Evolutionary conservation across 805 yeast genomes (phyloP).

Genomic region (Metschnikowia amazonensis): DNA sequence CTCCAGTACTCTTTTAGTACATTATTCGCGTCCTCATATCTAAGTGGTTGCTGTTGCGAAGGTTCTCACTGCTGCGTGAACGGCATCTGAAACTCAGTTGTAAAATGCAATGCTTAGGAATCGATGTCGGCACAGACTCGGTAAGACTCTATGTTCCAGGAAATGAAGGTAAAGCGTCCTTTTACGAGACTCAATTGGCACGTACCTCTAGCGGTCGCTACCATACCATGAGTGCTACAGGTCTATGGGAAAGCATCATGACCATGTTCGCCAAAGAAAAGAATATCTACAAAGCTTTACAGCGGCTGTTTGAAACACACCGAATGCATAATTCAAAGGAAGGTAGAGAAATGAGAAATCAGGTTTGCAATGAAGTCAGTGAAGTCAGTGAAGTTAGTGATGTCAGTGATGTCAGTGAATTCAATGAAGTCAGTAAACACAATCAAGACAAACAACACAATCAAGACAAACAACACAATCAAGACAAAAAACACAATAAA

Average conservation of each 20-base stretch:
- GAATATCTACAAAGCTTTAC: background rate
- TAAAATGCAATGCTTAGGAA: slow-evolving; percentile 29
- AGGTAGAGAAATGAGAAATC: background rate
- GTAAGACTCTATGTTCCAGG: slow-evolving; percentile 37
- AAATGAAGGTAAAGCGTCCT: slow-evolving; percentile 14
- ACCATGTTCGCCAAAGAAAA: slow-evolving; percentile 8
- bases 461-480: no score
- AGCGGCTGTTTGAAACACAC: background rate
- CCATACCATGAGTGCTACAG: slow-evolving; percentile 15
- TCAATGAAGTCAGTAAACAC: no score
- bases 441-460: no score
- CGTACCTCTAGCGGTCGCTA: slow-evolving; percentile 8
- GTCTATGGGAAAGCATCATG: slow-evolving; percentile 12
- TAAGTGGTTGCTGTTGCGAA: no score
- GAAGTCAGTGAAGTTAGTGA: background rate
- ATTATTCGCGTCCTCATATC: no score
- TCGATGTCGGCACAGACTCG: slow-evolving; percentile 51
- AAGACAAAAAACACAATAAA: no score
- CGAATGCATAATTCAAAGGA: no score
- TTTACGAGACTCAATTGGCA: slow-evolving; percentile 7
- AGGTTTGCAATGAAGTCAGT: background rate
- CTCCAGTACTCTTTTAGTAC: no score
- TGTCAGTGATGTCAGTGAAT: no score
- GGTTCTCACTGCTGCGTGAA: background rate
- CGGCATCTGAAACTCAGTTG: background rate